Percentiles rank a stretch among this genome's conserved stretches.
Evolutionary conservation across 1,284 basidiomycete species (phyloP).

Genomic region (Thecaphora frezii): DNA sequence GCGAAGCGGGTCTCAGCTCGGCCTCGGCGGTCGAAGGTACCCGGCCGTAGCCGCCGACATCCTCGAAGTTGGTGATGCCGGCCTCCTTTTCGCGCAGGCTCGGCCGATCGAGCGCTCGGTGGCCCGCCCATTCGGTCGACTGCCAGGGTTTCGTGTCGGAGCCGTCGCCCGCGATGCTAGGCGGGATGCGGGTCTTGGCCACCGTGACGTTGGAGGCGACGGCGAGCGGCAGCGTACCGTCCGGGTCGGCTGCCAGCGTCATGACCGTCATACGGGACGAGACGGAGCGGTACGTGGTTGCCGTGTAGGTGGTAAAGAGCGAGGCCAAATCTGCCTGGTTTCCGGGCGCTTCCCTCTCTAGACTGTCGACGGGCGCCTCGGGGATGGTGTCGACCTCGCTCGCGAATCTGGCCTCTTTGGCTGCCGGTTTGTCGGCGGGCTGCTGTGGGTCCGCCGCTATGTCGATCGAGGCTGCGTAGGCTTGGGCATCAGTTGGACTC

Average conservation of each 20-base stretch:
- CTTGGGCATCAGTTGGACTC: conserved; percentile 22
- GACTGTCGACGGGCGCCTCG: neutral
- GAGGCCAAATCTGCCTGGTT: conserved; percentile 15
- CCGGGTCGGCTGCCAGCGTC: conserved; percentile 13
- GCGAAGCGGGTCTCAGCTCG: conserved; percentile 8
- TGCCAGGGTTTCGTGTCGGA: conserved; percentile 16
- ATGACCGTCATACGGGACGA: conserved; percentile 29
- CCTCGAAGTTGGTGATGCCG: conserved; percentile 40
- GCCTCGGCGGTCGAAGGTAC: conserved; percentile 32
- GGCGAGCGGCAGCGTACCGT: conserved; percentile 12
- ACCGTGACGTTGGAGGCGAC: conserved; percentile 16
- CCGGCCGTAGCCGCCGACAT: conserved; percentile 23
- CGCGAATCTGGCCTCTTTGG: conserved; percentile 11
- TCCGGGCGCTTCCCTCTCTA: neutral
- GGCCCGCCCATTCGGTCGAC: conserved; percentile 19
- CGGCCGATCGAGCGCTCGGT: conserved; percentile 30
- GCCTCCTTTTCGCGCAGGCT: conserved; percentile 29
- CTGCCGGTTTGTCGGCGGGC: too few relatives aligned
- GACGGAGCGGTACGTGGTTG: conserved; percentile 9
- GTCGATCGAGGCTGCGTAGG: conserved; percentile 9
- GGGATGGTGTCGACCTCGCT: neutral
- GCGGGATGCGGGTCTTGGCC: conserved; percentile 15
- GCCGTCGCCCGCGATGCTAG: conserved; percentile 23
- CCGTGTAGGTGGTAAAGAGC: conserved; percentile 10
- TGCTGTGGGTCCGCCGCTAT: neutral